Percentiles rank a stretch among this genome's conserved stretches.
Conservation (phyloP, 2,329 filamentous ascomycete species). For the Fonsecaea pedrosoi region DNA sequence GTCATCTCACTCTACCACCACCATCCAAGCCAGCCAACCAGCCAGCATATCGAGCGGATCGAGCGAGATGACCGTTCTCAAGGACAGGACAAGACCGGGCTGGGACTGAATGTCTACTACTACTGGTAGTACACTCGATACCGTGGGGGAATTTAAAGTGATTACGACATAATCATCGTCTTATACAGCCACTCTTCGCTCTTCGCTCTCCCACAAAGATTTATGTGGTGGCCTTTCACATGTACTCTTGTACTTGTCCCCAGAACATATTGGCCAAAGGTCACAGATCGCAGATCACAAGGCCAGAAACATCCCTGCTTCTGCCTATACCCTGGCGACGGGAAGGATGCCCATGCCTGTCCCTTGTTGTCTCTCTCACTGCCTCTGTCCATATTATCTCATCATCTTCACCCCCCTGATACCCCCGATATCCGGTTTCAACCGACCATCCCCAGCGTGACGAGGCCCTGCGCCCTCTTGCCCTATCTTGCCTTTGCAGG, state of each 20-base stretch:
- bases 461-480: not conserved
- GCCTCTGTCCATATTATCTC: not conserved
- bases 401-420: not conserved
- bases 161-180: not conserved
- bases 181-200: not conserved
- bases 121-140: not conserved
- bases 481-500: not conserved
- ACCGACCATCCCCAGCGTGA: not conserved
- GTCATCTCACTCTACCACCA: not conserved
- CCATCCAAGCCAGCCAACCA: not conserved
- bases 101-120: not conserved
- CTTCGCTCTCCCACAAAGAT: too few relatives aligned
- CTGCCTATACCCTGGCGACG: not conserved
- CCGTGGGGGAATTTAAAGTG: conserved; percentile 1
- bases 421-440: not conserved
- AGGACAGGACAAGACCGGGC: not conserved
- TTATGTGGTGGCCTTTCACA: not conserved
- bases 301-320: too few relatives aligned
- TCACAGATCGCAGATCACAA: not conserved
- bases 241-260: not conserved
- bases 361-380: not conserved
- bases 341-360: not conserved
- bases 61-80: not conserved
- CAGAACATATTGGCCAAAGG: not conserved
- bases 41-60: not conserved